Evolutionary conservation across 2,329 filamentous ascomycete genomes (phyloP), one percentile per base, ranked within the genome.

Genomic region (Talaromyces rugulosus): DNA sequence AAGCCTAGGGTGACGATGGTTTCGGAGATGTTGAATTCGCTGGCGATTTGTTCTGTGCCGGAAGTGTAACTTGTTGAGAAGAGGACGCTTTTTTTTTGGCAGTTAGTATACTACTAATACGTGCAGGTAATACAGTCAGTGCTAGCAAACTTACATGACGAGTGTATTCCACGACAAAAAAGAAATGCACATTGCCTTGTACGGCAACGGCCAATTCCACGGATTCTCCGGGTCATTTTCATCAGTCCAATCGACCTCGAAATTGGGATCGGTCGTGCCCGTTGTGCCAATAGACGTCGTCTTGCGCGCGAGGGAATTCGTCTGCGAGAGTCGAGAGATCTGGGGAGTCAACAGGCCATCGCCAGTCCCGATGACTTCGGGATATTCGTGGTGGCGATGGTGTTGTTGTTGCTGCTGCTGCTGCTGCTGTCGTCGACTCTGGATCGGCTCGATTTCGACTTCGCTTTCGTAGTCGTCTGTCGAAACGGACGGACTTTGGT

Each of bases 41-140:
- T 73, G 69, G 86, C 85, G 74, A 96, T 85, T 0, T 89, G 87
- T 0, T 85, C 83, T 36, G 90, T 85, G 2, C 87, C 88, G 0
- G 87, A 85, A 0, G 91, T 92, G 72, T 95, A 96, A 58, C 85
- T 88, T 0, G 91, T 95, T 54, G 88, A 91, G 71, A 92, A 91
- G 53, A 92, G 72, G 16, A 92, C 87, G 69, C 80, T 23, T 23
- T 23, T 23, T 23, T 75, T 58, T 33, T 59, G 27, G 53, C 33
- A 53, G 53, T 64, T 56, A 73, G 68, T 63, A 54, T 54, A 42
- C 44, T 27, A 4, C 11, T 6, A 2, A 12, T 23, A 23, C 23
- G 23, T 23, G 23, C 23, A 23, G 23, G 23, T 23, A 23, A 36
- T 3, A 36, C 40, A n/a, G 5, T 18, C 40, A n/a, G 5, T 18